Percentiles rank a stretch among this genome's conserved stretches.
phyloP scores from a whole-genome alignment of 2,329 filamentous ascomycete genomes.

The Truncatella angustata region DNA sequence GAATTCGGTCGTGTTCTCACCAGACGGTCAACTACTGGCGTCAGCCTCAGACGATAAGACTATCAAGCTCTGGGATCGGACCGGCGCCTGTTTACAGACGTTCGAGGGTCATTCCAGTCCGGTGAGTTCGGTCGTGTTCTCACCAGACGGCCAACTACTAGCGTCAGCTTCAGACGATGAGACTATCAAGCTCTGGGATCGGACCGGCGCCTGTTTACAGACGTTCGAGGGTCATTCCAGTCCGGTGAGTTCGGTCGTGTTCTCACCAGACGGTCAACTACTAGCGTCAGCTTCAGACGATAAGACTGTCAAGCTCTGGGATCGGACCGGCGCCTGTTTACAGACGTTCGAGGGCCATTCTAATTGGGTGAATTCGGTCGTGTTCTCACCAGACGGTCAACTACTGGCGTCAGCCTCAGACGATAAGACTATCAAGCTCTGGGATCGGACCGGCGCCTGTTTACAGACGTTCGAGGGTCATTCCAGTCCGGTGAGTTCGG shows the following conservation, averaged over 20 bases:
- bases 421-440: not conserved
- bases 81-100: too few species aligned
- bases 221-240: rapidly evolving
- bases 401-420: not conserved
- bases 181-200: not conserved
- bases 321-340: not conserved
- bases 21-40: too few species aligned
- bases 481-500: too few species aligned
- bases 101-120: too few species aligned
- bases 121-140: too few species aligned
- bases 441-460: not conserved
- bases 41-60: too few species aligned
- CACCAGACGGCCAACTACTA: too few species aligned
- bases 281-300: not conserved
- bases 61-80: too few species aligned
- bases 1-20: too few species aligned
- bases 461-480: not conserved
- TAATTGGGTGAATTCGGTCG: not conserved
- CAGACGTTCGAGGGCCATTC: not conserved
- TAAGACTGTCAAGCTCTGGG: not conserved
- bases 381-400: not conserved
- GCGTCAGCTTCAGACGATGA: too few species aligned
- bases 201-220: not conserved
- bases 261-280: not conserved
- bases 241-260: not conserved